Evolutionary conservation across 208 protist genomes (phyloP), one percentile per base, ranked within the genome.

Genomic region (Trypanosoma melophagium): DNA sequence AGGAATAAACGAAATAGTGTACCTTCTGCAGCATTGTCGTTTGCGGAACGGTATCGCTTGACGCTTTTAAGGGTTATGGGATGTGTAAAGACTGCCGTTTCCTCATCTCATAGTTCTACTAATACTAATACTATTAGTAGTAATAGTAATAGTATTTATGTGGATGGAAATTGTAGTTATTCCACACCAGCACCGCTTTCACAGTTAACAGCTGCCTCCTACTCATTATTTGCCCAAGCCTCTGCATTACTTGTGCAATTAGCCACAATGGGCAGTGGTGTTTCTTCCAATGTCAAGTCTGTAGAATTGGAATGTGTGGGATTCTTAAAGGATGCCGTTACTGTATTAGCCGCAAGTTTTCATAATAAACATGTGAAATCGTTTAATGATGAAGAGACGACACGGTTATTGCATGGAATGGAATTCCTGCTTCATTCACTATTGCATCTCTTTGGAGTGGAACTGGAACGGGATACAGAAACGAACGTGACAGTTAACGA

Each of bases 171-270:
- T 28, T 40, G 16, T n/a, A 50, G 38, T 35, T 7, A 35, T 35
- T 35, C 28, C 28, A 35, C 28, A 35, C 5, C 5, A 35, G 28
- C 60, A 0, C 35, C 14, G 49, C 21, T 57, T 17, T 31, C 60
- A 56, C 13, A 41, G 3, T 35, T 45, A 24, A 56, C 73, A 3
- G 57, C 64, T 25, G 45, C 56, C 44, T 74, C 60, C 44, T 88
- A 87, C 60, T 75, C 83, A 7, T 70, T 93, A 19, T 88, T 90
- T 71, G 83, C 83, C 21, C 81, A 87, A 56, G 76, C 86, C 7
- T 77, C 81, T 13, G 71, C 83, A 13, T 64, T 90, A 61, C 69
- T 93, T 19, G 73, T 90, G 49, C 71, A 89, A 55, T 60, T 84
- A 51, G 44, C 68, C 17, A n/a, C 59, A 16, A 42, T 58, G 41